Base-by-base conservation (phyloP, 345 rosid species). In the Leavenworthia alabamica region DNA sequence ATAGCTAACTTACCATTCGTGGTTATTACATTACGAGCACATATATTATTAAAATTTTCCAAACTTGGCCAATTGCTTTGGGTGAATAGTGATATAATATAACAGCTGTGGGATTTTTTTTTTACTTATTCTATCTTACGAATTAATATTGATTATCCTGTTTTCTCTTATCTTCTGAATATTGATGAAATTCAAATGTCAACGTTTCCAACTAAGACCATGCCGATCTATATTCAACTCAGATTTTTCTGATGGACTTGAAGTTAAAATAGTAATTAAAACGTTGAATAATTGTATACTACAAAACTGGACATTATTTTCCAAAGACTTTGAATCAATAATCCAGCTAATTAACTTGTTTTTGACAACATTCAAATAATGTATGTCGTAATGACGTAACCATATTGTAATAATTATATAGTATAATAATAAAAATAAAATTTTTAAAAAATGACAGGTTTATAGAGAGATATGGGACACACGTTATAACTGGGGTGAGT, bases 381-480 rank as follows among this genome's bases (percentile, higher is more conserved):
- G 4, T 5, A 20, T 45, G 6, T 1, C 14, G 3, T 50, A 45
- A 12, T 22, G 12, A 22, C 39, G 47, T 43, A 40, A 67, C 61
- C 7, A 28, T 36, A n/a, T 22, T 45, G 60, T 23, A 42, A 17
- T 26, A 6, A 28, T 49, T 20, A 37, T 22, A 3, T 49, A 22
- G 12, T 42, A 17, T 36, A 12, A 20, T 55, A 36, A 11, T 45
- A 9, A 43, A 12, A 14, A 17, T 19, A 7, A 11, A 6, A 23
- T 24, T 14, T 56, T 4, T n/a, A 4, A 45, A 61, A 35, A 44
- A 37, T 39, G 49, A 60, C 88, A 93, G 99, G 66, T 93, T 93
- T 67, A 89, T 93, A 13, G 84, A 85, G 75, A 87, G 70, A 54
- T 89, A 86, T 54, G 99, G 99, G 44, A 93, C 99, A 22, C 99